Percentiles rank a stretch among this genome's conserved stretches.
Conservation (phyloP, 2,329 filamentous ascomycete species). For the Pseudocercospora vitis region DNA sequence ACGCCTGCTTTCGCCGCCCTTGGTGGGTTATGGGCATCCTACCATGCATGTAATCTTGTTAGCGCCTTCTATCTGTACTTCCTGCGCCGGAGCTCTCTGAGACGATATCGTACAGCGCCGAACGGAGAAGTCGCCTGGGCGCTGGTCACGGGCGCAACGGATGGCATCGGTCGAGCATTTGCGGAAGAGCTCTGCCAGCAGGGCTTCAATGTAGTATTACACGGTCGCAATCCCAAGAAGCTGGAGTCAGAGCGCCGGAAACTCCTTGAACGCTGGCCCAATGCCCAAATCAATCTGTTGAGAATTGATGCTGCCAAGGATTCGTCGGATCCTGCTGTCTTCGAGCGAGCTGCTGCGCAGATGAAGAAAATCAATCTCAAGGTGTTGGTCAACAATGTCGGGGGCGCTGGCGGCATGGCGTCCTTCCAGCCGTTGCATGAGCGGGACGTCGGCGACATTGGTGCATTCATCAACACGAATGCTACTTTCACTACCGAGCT, state of each 20-base stretch:
- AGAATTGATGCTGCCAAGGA: conserved; percentile 31
- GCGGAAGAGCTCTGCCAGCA: conserved; percentile 51
- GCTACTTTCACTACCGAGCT: conserved; percentile 53
- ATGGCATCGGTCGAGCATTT: conserved; percentile 57
- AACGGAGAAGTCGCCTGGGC: conserved; percentile 23
- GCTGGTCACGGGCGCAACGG: conserved; percentile 49
- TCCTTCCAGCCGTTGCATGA: conserved; percentile 42
- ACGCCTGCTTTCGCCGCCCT: conserved; percentile 15
- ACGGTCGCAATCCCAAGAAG: conserved; percentile 56
- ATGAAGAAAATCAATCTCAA: conserved; percentile 47
- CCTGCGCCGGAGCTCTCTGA: conserved; percentile 28
- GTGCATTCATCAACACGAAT: conserved; percentile 51
- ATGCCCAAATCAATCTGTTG: conserved; percentile 39
- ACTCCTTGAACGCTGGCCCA: conserved; percentile 45
- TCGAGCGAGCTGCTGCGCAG: conserved; percentile 29
- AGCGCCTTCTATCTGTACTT: conserved; percentile 31
- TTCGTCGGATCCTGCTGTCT: conserved; percentile 46
- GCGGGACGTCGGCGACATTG: conserved; percentile 41
- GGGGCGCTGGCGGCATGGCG: conserved; percentile 41
- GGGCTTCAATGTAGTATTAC: conserved; percentile 59
- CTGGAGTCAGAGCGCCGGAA: conserved; percentile 45
- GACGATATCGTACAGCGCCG: conserved; percentile 23
- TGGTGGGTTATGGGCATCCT: conserved; percentile 24
- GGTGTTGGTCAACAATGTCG: conserved; percentile 60
- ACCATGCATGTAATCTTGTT: conserved; percentile 25